These are phyloP conservation scores for Fusarium verticillioides DNA, from an alignment of 2,329 filamentous ascomycete species.

Conservation along the genomic window DNA sequence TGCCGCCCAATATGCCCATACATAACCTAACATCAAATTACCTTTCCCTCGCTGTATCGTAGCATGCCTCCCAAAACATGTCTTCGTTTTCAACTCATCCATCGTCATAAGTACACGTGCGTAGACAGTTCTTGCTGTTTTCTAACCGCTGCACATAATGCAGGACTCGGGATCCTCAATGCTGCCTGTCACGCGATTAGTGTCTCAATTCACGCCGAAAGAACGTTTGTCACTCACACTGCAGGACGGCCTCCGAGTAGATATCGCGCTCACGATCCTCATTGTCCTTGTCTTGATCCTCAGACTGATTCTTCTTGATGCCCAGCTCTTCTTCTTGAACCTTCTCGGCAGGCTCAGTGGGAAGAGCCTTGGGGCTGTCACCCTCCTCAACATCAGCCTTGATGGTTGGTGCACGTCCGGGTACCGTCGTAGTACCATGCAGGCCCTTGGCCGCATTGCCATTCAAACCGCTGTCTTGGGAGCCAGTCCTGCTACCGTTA, in stretches of 20 bases:
- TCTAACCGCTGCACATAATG: conserved; percentile 95
- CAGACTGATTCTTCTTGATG: conserved; percentile 69
- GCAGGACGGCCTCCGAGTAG: conserved; percentile 90
- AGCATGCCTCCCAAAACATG: conserved; percentile 40
- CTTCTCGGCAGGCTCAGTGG: conserved; percentile 74
- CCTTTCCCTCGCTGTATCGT: conserved; percentile 32
- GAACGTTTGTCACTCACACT: conserved; percentile 69
- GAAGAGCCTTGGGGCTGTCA: conserved; percentile 81
- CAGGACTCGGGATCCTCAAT: conserved; percentile 97
- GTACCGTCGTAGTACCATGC: conserved; percentile 74
- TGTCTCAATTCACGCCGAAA: not conserved
- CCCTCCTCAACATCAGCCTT: conserved; percentile 82
- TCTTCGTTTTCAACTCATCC: conserved; percentile 47
- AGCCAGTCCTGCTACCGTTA: conserved; percentile 63
- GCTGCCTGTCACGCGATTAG: conserved; percentile 70
- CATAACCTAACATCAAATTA: conserved; percentile 40
- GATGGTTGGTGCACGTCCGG: conserved; percentile 73
- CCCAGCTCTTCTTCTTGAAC: conserved; percentile 72
- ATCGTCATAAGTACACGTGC: conserved; percentile 46
- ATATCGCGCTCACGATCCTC: conserved; percentile 88
- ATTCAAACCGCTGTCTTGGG: conserved; percentile 57
- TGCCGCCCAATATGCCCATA: conserved; percentile 27
- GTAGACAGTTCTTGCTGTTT: not conserved
- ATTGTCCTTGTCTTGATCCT: conserved; percentile 78
- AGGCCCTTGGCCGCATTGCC: conserved; percentile 64